Evolutionary conservation across 106 monocot species (phyloP), one percentile per base, ranked within the genome.

Genomic region (Cymbidium sinense): DNA sequence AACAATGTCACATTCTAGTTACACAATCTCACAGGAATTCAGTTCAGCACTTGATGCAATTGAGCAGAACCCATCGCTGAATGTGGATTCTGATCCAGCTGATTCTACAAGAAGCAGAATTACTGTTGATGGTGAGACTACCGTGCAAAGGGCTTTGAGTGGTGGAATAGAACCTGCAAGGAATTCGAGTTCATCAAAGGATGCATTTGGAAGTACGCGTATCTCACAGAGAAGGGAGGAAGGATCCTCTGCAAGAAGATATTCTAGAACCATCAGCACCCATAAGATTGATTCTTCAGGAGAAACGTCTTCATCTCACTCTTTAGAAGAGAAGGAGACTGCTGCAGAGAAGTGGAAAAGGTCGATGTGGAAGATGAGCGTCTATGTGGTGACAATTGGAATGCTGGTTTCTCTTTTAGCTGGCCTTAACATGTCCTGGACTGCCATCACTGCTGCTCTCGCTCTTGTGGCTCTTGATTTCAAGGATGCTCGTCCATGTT

Each of bases 391-490:
- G 36, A 87, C 87, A 28, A 29, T 87, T 23, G 87, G 84, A 31
- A 87, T 84, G 87, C 84, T 87, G 12, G 51, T 87, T 54, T 54
- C 87, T 52, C 84, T 87, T 73, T 76, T 87, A 8, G 19, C 82
- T 79, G 87, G 87, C 17, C 82, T 87, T 21, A 77, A 87, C 64
- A 87, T 87, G 87, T 84, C 84, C 0, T 87, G 87, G 87, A 84
- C 84, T 62, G 87, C 87, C 29, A 82, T 87, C 15, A 79, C 84
- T 82, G 87, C n/a, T n/a, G n/a, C n/a, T n/a, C n/a, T n/a, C n/a
- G n/a, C n/a, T n/a, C n/a, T n/a, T n/a, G n/a, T n/a, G 71, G 84
- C 82, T 29, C 87, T 87, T 35, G 87, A 87, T 84, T 87, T 87
- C 79, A 78, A 75, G 47, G 87, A 87, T 74, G 87, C 87, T 27